Conservation (phyloP, 352 stramenopile species). For the Elongisporangium prolatum region DNA sequence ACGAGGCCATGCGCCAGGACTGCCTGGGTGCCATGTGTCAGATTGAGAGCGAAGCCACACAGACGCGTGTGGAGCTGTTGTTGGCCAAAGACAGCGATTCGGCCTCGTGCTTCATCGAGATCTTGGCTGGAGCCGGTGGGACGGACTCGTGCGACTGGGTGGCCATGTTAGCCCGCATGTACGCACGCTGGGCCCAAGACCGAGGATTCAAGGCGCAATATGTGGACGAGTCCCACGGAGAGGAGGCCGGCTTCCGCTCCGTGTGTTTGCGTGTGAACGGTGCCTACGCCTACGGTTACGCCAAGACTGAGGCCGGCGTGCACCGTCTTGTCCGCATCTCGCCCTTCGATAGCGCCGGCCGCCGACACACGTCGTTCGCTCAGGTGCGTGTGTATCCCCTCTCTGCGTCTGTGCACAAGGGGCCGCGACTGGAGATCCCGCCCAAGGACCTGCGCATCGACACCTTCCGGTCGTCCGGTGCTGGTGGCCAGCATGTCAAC, state of each 20-base stretch:
- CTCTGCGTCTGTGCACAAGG: constrained; percentile 26
- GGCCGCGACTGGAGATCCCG: constrained; percentile 46
- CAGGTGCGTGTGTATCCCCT: constrained; percentile 77
- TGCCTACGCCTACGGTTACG: constrained; percentile 89
- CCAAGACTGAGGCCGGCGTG: constrained; percentile 93
- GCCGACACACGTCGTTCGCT: constrained; percentile 95
- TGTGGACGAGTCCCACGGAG: constrained; percentile 84
- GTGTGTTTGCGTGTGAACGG: constrained; percentile 56
- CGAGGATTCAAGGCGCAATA: constrained; percentile 67
- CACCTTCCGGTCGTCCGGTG: constrained; percentile 90
- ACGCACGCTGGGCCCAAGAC: constrained; percentile 62
- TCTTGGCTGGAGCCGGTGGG: constrained; percentile 83
- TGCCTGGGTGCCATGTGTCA: constrained; percentile 35
- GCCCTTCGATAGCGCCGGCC: constrained; percentile 92
- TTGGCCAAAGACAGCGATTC: constrained; percentile 49
- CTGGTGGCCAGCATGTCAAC: constrained; percentile 97
- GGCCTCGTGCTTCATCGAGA: constrained; percentile 74
- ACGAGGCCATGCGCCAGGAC: constrained; percentile 43
- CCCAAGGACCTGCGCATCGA: constrained; percentile 91
- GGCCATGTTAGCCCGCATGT: constrained; percentile 95
- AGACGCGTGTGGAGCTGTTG: constrained; percentile 59
- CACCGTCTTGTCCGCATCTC: constrained; percentile 94
- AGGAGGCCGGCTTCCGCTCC: constrained; percentile 67
- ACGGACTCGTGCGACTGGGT: constrained; percentile 97
- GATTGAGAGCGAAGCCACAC: constrained; percentile 35